Evolutionary conservation across 129 eudicot species (phyloP), one percentile per base, ranked within the genome.

Genomic region (Heracleum sosnowskyi): DNA sequence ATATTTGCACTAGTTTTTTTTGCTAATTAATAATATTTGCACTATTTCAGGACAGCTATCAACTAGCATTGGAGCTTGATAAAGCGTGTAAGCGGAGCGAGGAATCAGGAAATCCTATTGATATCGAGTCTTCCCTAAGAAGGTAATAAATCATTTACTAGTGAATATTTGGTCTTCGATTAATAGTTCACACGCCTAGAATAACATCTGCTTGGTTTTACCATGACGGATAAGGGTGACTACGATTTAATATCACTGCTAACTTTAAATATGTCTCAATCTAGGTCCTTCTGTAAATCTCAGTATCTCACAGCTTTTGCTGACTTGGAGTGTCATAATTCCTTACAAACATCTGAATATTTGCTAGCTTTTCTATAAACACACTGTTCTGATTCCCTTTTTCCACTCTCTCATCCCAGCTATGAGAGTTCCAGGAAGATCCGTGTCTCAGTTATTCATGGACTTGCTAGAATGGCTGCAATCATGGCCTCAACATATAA

Each of bases 381-480:
- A 33, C 17, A 39, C 49, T 42, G 26, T 35, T 63, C 45, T 44
- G 36, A 39, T 73, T 57, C 49, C 47, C 20, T 75, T 9, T 70
- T 70, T 64, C 41, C 33, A 15, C 40, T 78, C 11, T 29, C 9
- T 66, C 40, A 33, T 36, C 73, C 37, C 85, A 96, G 99, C 22
- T 96, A 96, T 45, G 99, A 96, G 82, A 87, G 86, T 81, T 85
- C 95, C 39, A 91, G 99, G 86, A 96, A 75, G 75, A 79, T 96
- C 63, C 87, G 99, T 40, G 99, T 96, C 83, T 96, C 97, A 45
- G 83, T 91, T 39, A 96, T 96, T 74, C 99, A 96, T 79, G 97
- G 97, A 73, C 86, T 96, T 49, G 99, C 99, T 40, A 88, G 99
- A 85, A 90, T 96, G 95, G 99, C 99, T 80, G 99, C 99, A 82